Conservation (phyloP, 148 eudicot genomes). For the Chenopodium quinoa region DNA sequence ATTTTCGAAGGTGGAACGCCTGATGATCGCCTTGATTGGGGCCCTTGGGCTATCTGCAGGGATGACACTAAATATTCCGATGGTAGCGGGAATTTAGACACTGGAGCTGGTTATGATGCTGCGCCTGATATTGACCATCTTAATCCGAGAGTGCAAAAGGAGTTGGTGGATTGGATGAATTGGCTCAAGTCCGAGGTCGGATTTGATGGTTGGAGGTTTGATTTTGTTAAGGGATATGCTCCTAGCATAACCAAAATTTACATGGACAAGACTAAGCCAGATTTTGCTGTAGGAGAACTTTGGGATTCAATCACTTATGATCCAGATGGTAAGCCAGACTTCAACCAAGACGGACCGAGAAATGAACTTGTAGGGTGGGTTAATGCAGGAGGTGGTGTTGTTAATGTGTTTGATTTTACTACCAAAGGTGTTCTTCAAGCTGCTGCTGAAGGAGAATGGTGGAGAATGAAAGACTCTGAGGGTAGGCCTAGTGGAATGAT, state of each 20-base stretch:
- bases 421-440: conserved; percentile 60
- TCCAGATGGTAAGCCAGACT: conserved; percentile 38
- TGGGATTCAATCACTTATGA: conserved; percentile 39
- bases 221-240: conserved; percentile 62
- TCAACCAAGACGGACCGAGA: conserved; percentile 46
- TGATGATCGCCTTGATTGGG: conserved; percentile 75
- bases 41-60: conserved; percentile 54
- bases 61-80: conserved; percentile 53
- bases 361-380: conserved; percentile 45
- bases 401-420: conserved; percentile 57
- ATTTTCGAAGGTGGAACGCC: conserved; percentile 74
- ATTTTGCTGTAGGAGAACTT: conserved; percentile 39
- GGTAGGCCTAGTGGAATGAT: conserved; percentile 48
- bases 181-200: conserved; percentile 52
- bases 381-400: conserved; percentile 38
- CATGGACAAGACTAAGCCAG: conserved; percentile 37
- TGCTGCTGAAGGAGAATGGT: conserved; percentile 51
- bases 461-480: conserved; percentile 53
- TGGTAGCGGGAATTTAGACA: conserved; percentile 61
- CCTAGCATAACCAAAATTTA: conserved; percentile 39
- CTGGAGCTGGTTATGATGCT: conserved; percentile 37
- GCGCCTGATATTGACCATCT: conserved; percentile 82
- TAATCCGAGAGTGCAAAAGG: conserved; percentile 54
- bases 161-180: conserved; percentile 72
- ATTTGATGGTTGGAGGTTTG: conserved; percentile 59